phyloP scores from a whole-genome alignment of 768 basidiomycete species.

The Filobasidium wieringae region DNA sequence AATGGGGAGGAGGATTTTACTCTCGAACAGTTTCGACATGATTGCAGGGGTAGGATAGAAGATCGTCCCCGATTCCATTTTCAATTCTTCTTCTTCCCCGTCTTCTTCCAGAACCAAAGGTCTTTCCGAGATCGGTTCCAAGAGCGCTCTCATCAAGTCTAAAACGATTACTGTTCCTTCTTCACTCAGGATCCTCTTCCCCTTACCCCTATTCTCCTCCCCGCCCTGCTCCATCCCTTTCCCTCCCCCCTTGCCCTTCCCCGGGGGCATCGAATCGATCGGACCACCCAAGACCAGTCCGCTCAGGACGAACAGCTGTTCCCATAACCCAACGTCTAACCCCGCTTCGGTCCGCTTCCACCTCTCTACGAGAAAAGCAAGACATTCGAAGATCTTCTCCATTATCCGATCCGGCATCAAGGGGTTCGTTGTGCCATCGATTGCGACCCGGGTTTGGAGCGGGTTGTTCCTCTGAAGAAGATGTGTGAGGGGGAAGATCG shows the following conservation, averaged over 20 bases:
- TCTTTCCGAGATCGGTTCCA: conserved; percentile 42
- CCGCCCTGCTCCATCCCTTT: conserved; percentile 6
- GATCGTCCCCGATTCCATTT: not conserved
- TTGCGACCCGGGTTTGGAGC: conserved; percentile 17
- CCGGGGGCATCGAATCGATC: conserved; percentile 1
- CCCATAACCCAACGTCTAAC: conserved; percentile 57
- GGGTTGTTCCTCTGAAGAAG: conserved; percentile 67
- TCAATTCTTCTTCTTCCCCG: not conserved
- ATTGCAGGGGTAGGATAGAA: conserved; percentile 20
- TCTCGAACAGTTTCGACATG: conserved; percentile 8
- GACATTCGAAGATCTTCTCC: conserved; percentile 55
- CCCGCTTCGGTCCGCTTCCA: conserved; percentile 47
- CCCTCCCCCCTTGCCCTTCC: conserved; percentile 44
- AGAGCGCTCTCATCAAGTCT: conserved; percentile 52
- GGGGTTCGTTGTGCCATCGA: not conserved
- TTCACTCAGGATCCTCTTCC: conserved; percentile 58
- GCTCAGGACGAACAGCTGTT: conserved; percentile 70
- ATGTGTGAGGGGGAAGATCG: conserved; percentile 75
- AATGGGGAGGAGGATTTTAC: conserved; percentile 50
- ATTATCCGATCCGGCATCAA: conserved; percentile 64
- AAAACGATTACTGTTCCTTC: conserved; percentile 70
- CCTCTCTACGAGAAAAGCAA: conserved; percentile 58
- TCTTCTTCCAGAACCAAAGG: not conserved
- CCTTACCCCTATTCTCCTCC: conserved; percentile 43
- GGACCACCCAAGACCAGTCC: conserved; percentile 52